A percentile compares a stretch with the other conserved stretches of the same genome.
Conservation (phyloP, 2,329 filamentous ascomycete species). For the Fusarium sp. region DNA sequence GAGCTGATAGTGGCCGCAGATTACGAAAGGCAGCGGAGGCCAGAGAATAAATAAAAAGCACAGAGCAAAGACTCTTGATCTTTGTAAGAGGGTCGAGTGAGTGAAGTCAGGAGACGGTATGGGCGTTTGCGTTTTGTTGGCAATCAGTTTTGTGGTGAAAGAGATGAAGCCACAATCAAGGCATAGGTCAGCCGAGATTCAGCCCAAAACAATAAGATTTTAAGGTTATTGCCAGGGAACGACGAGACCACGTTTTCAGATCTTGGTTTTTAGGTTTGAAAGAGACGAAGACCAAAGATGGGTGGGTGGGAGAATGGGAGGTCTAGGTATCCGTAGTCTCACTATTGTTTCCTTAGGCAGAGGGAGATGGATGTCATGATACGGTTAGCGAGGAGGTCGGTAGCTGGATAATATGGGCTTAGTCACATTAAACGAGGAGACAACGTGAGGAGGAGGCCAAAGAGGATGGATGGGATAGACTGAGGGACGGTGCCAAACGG, state of each 20-base stretch:
- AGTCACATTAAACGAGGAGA: constrained; percentile 6
- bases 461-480: neutral
- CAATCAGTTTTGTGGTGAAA: constrained; percentile 4
- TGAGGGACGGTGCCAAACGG: constrained; percentile 33
- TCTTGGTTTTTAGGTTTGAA: constrained; percentile 8
- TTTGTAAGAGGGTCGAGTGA: constrained; percentile 23
- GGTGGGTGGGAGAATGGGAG: neutral
- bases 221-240: constrained; percentile 38
- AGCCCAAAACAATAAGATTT: constrained; percentile 29
- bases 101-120: constrained; percentile 11
- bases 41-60: constrained; percentile 12
- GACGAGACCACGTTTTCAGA: constrained; percentile 28
- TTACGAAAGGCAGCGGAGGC: neutral
- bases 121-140: constrained; percentile 10
- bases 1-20: constrained; percentile 15
- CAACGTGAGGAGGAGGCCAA: constrained; percentile 15
- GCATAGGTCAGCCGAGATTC: constrained; percentile 34
- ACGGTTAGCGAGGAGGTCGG: neutral
- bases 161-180: constrained; percentile 34
- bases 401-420: constrained; percentile 1
- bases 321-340: neutral
- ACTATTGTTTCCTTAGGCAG: constrained; percentile 19
- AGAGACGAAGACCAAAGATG: neutral
- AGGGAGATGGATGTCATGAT: constrained; percentile 7
- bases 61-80: neutral